Base-by-base conservation (phyloP, 257 asterid species). In the Vinca minor region DNA sequence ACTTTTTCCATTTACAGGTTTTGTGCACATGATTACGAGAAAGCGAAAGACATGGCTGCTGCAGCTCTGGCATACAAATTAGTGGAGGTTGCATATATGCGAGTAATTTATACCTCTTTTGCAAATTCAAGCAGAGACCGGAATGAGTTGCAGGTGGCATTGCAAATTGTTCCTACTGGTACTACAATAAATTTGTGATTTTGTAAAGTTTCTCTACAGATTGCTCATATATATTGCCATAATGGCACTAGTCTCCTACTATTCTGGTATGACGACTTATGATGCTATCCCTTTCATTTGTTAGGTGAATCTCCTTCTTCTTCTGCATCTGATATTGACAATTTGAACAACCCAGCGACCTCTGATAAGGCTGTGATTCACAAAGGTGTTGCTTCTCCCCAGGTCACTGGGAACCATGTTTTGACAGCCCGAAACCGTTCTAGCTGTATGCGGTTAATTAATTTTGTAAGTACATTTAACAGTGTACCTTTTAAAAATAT, bases 291-390 rank as follows among this genome's bases (percentile, higher is more conserved):
- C n/a, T 42, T 38, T 26, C 69, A 26, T 49, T 28, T n/a, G 45
- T 29, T 74, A 93, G 99, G 97, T 69, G 99, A 93, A 70, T 93
- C 99, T 68, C 97, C 99, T 74, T 87, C 97, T 66, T 93, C 99
- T 57, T 93, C 99, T 65, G 97, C 97, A 64, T 93, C 99, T 52
- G 99, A 93, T 80, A 80, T 89, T 55, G 99, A 93, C 83, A 89
- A 89, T 81, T 79, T 93, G 82, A 93, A 81, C 87, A 87, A 88
- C 73, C 89, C 82, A 80, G 77, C 78, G 53, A 72, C 77, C 36
- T 69, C 70, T 7, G 96, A 85, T 73, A 93, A 83, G 87, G 83
- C 76, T 60, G 71, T 91, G 59, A 69, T 78, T 68, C 80, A 82
- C 67, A 92, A 84, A 79, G 95, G 83, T 72, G 83, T 74, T 56